Evolutionary conservation across 495 filamentous ascomycete genomes (phyloP), one percentile per base, ranked within the genome.

Genomic region (Talaromyces adpressus): DNA sequence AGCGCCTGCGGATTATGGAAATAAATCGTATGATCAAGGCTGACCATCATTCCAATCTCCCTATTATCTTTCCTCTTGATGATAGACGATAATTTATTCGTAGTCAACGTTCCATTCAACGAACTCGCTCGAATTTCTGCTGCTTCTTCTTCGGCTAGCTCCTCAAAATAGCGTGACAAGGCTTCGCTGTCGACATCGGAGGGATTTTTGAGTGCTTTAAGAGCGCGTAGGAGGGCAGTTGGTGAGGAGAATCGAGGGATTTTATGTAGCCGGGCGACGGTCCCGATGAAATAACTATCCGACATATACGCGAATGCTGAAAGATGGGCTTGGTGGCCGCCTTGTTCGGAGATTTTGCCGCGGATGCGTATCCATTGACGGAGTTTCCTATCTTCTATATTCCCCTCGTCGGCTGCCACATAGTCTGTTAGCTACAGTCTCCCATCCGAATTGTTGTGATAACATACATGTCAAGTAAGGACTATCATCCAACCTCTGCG

Each of bases 21-120:
- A 73, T 95, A 97, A 52, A 98, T 97, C 3, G 87, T 89, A 76
- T 94, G 91, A 73, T 98, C 94, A 22, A 98, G 76, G 61, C 88
- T 92, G 62, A 98, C 92, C 90, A 97, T 93, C 93, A 98, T 98
- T 9, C 94, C 91, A 16, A 98, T 77, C 69, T 63, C 39, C 27
- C 60, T n/a, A 22, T 20, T 62, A 53, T 62, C 60, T 22, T 49
- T 49, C 12, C 45, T 47, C 60, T 62, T 62, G 41, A 62, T 62
- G 14, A 62, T 62, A 9, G 60, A 62, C 3, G 47, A 66, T 9
- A 58, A 36, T 18, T 59, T 58, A 30, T 59, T 52, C 23, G 56
- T 32, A 6, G 52, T 62, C 23, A 58, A 66, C 72, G 68, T 76
- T 75, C 77, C 75, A 34, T 80, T 76, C 70, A 78, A 74, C n/a